phyloP scores from a whole-genome alignment of 371 early-diverging fungal genomes.

The Mucor racemosus region DNA sequence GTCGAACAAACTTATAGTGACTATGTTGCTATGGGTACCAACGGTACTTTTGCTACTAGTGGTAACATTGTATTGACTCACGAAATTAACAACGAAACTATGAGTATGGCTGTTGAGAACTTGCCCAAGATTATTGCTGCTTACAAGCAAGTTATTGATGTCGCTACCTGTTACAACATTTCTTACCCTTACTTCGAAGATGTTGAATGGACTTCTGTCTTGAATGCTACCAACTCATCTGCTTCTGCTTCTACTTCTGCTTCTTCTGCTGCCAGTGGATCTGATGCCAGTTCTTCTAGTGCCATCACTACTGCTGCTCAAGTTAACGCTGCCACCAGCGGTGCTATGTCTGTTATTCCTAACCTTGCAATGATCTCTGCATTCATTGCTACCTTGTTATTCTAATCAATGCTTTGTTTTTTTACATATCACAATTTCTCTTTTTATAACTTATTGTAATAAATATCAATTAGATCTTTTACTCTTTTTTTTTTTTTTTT shows the following conservation, averaged over 20 bases:
- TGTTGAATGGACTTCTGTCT: conserved; percentile 23
- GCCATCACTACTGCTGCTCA: background rate
- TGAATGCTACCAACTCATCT: conserved; percentile 11
- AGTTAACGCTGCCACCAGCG: background rate
- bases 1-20: conserved; percentile 39
- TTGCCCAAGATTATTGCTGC: conserved; percentile 42
- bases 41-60: conserved; percentile 45
- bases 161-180: conserved; percentile 57
- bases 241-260: conserved; percentile 18
- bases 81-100: conserved; percentile 57
- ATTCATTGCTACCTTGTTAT: background rate
- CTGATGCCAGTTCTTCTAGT: conserved; percentile 14
- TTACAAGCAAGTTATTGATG: conserved; percentile 49
- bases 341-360: background rate
- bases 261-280: conserved; percentile 5
- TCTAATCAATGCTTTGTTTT: background rate
- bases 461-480: too few relatives aligned
- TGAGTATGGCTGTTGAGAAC: conserved; percentile 45
- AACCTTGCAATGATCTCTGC: background rate
- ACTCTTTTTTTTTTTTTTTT: too few relatives aligned
- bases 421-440: too few relatives aligned
- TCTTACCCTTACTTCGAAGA: conserved; percentile 53
- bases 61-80: conserved; percentile 55
- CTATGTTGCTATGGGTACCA: conserved; percentile 47
- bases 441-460: too few relatives aligned